Base-by-base conservation (phyloP, 345 rosid genomes). In the Salix viminalis region DNA sequence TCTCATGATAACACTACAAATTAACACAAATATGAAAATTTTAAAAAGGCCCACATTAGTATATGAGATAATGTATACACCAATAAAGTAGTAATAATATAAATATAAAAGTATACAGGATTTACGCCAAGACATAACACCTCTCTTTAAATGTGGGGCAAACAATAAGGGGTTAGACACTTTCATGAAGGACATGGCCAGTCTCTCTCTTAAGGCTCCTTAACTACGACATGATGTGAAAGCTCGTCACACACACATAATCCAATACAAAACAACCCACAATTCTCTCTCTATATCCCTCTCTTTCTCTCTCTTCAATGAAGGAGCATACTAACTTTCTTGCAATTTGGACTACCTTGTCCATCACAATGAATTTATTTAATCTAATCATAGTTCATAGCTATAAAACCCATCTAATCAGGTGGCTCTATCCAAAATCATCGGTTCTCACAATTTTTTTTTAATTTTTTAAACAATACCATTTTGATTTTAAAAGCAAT, bases 91-190 rank as follows among this genome's bases (percentile, higher is more conserved):
- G 32, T 8, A 18, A 10, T 8, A 18, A 19, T 1, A 28, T 26
- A 16, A 5, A 50, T 60, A 24, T 7, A 61, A 14, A 41, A 14
- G 23, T 5, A 44, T 18, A 62, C 5, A 32, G n/a, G 0, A 60
- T 28, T 8, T 28, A 32, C 13, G 6, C 4, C 23, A 16, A 14
- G 37, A 70, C 36, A 78, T 2, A 56, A 0, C n/a, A 37, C 61
- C 32, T 69, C 62, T 68, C 76, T 58, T 67, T 72, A 72, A 78
- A 72, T 78, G 69, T 50, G 48, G 65, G 67, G 46, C 67, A 77
- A 67, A 72, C 67, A 50, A 52, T 30, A 65, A 36, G 7, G 72
- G 68, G n/a, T 70, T 50, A 70, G 50, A 74, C 64, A 70, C 70
- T 77, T 48, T 70, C 8, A 16, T 46, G 65, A 44, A 77, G 65